phyloP scores from a whole-genome alignment of 2,329 filamentous ascomycete genomes.

The Colletotrichum noveboracense region DNA sequence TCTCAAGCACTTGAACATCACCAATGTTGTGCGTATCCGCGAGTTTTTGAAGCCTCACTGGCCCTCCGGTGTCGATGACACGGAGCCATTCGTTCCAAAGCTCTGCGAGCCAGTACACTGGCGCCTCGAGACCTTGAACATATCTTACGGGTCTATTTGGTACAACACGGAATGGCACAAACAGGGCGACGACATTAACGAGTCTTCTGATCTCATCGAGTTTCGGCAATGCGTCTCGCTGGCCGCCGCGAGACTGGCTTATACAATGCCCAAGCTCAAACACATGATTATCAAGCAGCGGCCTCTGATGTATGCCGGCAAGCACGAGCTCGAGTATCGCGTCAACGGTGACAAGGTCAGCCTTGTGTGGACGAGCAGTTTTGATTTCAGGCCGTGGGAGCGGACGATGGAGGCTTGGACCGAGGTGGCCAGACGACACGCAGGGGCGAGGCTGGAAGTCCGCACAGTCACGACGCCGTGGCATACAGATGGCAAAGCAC shows the following conservation, averaged over 20 bases:
- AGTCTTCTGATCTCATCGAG: slow-evolving; percentile 18
- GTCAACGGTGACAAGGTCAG: slow-evolving; percentile 1
- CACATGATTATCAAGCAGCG: slow-evolving; percentile 24
- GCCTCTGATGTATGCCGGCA: slow-evolving; percentile 29
- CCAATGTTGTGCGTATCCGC: slow-evolving; percentile 23
- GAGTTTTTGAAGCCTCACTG: slow-evolving; percentile 24
- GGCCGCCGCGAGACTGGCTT: slow-evolving; percentile 24
- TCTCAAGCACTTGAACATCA: slow-evolving; percentile 20
- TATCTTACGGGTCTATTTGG: slow-evolving; percentile 25
- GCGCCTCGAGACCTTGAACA: slow-evolving; percentile 19
- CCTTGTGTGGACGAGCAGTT: slow-evolving; percentile 25
- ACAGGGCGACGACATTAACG: slow-evolving; percentile 23
- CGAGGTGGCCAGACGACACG: slow-evolving; percentile 22
- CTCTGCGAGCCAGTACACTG: slow-evolving; percentile 6
- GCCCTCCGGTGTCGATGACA: slow-evolving; percentile 17
- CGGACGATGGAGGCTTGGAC: slow-evolving; percentile 26
- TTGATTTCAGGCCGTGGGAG: slow-evolving; percentile 25
- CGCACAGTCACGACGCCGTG: neutral
- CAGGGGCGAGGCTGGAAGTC: neutral
- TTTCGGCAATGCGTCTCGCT: slow-evolving; percentile 27
- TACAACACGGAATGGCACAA: slow-evolving; percentile 26
- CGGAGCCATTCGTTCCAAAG: slow-evolving; percentile 4
- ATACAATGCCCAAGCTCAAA: slow-evolving; percentile 26
- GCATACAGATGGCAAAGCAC: slow-evolving; percentile 16
- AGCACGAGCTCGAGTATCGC: slow-evolving; percentile 24